phyloP scores from a whole-genome alignment of 164 flowering plant genomes.

The Annona squamosa region DNA sequence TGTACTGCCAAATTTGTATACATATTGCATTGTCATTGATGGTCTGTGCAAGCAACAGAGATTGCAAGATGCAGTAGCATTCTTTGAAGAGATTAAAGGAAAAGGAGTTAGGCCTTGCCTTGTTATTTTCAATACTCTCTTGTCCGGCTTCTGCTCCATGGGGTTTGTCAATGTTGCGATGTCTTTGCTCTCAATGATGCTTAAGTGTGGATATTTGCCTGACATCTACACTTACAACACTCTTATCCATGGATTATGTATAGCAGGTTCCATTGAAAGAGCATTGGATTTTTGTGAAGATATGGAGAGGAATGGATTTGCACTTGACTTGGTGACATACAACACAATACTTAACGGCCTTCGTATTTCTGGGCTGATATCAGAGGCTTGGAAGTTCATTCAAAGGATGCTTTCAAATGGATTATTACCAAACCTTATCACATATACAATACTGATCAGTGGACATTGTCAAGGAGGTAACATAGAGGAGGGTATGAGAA shows the following conservation, averaged over 20 bases:
- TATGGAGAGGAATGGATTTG: conserved; percentile 56
- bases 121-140: conserved; percentile 52
- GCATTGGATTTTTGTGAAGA: conserved; percentile 44
- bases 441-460: conserved; percentile 46
- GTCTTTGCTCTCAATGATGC: conserved; percentile 57
- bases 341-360: conserved; percentile 58
- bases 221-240: conserved; percentile 67
- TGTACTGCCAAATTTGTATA: conserved; percentile 28
- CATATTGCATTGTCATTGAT: conserved; percentile 45
- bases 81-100: conserved; percentile 27
- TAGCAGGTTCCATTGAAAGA: conserved; percentile 57
- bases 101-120: conserved; percentile 31
- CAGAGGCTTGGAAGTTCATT: conserved; percentile 33
- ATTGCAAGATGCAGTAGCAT: conserved; percentile 45
- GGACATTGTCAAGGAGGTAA: conserved; percentile 51
- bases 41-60: conserved; percentile 57
- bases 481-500: conserved; percentile 39
- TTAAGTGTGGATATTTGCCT: conserved; percentile 52
- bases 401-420: conserved; percentile 39
- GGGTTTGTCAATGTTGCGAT: conserved; percentile 53
- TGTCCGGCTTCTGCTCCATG: conserved; percentile 52
- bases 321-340: conserved; percentile 60
- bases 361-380: conserved; percentile 36
- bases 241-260: conserved; percentile 66
- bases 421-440: conserved; percentile 33